A percentile compares a stretch with the other conserved stretches of the same genome.
phyloP scores from a whole-genome alignment of 2,329 filamentous ascomycete genomes.

The Xylaria digitata region DNA sequence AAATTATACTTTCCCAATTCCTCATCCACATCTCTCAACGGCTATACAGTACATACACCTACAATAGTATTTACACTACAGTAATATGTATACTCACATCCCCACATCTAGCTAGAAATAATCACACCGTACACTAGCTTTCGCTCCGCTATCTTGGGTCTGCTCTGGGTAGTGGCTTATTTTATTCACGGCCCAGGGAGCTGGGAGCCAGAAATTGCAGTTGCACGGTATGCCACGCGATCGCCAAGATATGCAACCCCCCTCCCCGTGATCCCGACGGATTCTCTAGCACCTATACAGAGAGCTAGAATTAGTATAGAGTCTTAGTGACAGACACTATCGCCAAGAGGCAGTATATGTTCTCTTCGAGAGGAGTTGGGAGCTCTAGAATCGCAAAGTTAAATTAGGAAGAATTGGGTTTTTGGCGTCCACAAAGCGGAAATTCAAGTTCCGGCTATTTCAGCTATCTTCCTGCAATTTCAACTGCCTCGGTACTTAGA shows the following conservation, averaged over 20 bases:
- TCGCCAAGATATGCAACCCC: conserved; percentile 22
- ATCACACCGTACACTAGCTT: not conserved
- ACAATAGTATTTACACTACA: not conserved
- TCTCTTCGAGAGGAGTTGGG: too few species aligned
- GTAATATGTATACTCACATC: not conserved
- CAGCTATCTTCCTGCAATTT: conserved; percentile 20
- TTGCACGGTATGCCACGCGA: conserved; percentile 22
- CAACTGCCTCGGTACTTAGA: not conserved
- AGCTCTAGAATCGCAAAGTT: too few species aligned
- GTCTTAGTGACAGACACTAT: not conserved
- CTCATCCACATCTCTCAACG: conserved; percentile 1
- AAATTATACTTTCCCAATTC: not conserved
- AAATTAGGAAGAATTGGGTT: not conserved
- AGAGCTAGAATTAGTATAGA: conserved; percentile 3
- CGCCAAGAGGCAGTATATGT: too few species aligned
- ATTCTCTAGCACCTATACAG: too few species aligned
- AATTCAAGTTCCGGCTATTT: conserved; percentile 12
- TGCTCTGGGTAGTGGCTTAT: not conserved
- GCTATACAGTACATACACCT: not conserved
- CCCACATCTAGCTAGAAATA: not conserved
- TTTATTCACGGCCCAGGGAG: conserved; percentile 6
- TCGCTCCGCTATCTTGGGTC: conserved; percentile 5
- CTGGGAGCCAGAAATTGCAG: conserved; percentile 19
- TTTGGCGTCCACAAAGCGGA: conserved; percentile 2
- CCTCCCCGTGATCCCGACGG: not conserved